phyloP scores from a whole-genome alignment of 1,284 basidiomycete species.

The Sutorius eximius region DNA sequence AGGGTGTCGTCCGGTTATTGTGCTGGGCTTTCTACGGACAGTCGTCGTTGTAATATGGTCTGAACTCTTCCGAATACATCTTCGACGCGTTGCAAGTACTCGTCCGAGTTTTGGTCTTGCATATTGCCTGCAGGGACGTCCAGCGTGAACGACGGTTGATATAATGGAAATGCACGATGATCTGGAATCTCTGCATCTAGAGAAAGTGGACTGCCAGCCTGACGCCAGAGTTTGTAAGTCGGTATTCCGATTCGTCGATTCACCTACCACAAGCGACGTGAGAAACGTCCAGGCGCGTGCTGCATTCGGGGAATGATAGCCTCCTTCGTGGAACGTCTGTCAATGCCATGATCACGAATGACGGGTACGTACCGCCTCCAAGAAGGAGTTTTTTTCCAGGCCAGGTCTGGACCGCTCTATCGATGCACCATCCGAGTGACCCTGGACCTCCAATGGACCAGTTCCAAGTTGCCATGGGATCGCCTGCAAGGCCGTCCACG shows the following conservation, averaged over 20 bases:
- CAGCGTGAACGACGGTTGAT: constrained; percentile 77
- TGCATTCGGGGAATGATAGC: constrained; percentile 79
- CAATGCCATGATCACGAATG: neutral
- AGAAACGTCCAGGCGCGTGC: constrained; percentile 84
- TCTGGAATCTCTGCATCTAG: constrained; percentile 70
- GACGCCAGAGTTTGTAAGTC: neutral
- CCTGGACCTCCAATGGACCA: constrained; percentile 68
- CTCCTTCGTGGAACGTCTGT: constrained; percentile 47
- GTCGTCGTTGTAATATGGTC: constrained; percentile 14
- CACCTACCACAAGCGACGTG: constrained; percentile 66
- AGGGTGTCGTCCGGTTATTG: neutral
- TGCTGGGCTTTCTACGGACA: neutral
- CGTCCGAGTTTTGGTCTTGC: constrained; percentile 68
- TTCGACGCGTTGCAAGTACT: constrained; percentile 46
- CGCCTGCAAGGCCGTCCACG: constrained; percentile 81
- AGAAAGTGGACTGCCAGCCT: constrained; percentile 56
- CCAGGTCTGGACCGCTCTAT: constrained; percentile 59
- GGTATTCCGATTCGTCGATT: neutral
- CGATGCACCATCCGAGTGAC: constrained; percentile 70
- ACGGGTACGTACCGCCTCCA: constrained; percentile 53
- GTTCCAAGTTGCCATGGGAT: constrained; percentile 79
- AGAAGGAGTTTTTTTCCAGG: constrained; percentile 58
- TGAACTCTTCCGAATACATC: constrained; percentile 26
- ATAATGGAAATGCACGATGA: constrained; percentile 66
- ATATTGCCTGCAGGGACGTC: constrained; percentile 73